These are phyloP conservation scores for Ambrosia trifida DNA, from an alignment of 129 eudicot genomes.

Conservation along the genomic window DNA sequence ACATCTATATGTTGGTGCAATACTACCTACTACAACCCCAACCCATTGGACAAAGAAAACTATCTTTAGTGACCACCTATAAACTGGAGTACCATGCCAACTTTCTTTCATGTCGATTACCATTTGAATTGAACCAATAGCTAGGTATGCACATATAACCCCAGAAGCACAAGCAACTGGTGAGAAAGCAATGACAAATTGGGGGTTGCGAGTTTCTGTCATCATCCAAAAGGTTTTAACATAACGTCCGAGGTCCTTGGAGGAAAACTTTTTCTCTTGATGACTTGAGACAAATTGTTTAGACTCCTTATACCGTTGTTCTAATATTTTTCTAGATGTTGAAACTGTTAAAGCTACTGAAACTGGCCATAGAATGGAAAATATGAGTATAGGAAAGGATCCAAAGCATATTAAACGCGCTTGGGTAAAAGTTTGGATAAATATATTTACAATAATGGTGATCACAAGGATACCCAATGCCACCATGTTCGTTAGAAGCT, in stretches of 20 bases:
- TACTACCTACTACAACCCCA: neutral
- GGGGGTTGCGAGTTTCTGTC: neutral
- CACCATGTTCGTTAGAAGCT: neutral
- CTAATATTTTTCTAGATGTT: neutral
- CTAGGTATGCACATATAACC: neutral
- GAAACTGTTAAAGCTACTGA: neutral
- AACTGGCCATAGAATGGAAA: neutral
- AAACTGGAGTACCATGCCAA: no score
- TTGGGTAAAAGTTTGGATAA: neutral
- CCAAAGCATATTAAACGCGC: no score
- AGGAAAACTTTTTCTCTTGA: neutral
- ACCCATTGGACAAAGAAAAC: neutral
- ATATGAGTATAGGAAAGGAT: neutral
- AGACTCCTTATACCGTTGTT: neutral
- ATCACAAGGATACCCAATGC: neutral
- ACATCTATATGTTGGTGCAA: neutral
- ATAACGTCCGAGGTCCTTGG: neutral
- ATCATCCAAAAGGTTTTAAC: constrained; percentile 13
- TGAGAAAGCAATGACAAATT: constrained; percentile 5
- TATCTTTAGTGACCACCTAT: neutral
- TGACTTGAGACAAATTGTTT: neutral
- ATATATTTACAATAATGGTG: neutral
- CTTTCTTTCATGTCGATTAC: no score
- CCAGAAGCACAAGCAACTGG: neutral
- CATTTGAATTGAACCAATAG: neutral